Percentiles rank a stretch among this genome's conserved stretches.
phyloP scores from a whole-genome alignment of 2,329 filamentous ascomycete genomes.

The Aspergillus arachidicola region DNA sequence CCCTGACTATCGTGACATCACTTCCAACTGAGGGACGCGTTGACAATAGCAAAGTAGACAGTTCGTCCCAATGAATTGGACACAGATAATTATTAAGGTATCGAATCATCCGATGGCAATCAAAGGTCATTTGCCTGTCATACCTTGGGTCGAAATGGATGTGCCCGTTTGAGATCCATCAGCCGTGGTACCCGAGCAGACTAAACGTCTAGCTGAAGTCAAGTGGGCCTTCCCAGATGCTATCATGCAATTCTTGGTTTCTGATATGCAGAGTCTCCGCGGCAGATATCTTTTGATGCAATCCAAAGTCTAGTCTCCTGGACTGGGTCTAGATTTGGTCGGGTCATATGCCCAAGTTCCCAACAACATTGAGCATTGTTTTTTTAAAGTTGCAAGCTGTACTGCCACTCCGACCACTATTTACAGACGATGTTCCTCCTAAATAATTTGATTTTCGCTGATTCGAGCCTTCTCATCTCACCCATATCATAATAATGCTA shows the following conservation, averaged over 20 bases:
- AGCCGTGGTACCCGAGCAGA: neutral
- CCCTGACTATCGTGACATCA: slow-evolving; percentile 5
- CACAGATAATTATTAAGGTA: neutral
- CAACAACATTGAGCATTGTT: neutral
- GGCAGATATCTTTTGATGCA: slow-evolving; percentile 2
- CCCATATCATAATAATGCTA: neutral
- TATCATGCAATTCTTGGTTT: neutral
- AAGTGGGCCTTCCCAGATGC: neutral
- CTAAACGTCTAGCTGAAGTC: neutral
- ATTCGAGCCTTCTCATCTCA: neutral
- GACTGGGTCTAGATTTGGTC: slow-evolving; percentile 2
- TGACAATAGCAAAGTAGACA: neutral
- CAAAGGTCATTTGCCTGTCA: neutral
- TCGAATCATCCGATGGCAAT: neutral
- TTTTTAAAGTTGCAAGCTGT: neutral
- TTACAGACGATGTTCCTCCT: neutral
- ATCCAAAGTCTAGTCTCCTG: neutral
- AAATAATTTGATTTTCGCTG: neutral
- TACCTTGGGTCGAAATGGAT: neutral
- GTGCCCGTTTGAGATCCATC: neutral
- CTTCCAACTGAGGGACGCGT: neutral
- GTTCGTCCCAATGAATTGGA: neutral
- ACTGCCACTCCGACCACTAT: slow-evolving; percentile 1
- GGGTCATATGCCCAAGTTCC: neutral
- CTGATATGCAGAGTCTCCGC: neutral